phyloP scores from a whole-genome alignment of 2,329 filamentous ascomycete species.

The Fusarium begoniae region DNA sequence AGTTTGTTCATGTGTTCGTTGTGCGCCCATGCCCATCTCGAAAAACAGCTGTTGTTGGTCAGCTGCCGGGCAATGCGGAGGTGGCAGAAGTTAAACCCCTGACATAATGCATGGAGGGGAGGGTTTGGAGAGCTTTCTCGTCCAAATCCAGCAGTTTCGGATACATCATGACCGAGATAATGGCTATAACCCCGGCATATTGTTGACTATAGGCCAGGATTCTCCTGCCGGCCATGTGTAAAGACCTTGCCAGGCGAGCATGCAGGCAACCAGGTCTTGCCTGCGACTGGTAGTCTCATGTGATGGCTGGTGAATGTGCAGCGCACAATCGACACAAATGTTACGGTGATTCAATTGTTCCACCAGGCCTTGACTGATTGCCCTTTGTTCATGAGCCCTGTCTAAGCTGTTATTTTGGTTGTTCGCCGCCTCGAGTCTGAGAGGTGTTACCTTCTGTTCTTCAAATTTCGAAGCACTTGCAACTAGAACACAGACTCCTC shows the following conservation, averaged over 20 bases:
- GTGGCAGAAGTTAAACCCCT: constrained; percentile 21
- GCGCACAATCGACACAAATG: background rate
- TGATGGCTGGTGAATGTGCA: constrained; percentile 9
- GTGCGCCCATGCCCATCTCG: constrained; percentile 1
- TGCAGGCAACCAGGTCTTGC: constrained; percentile 3
- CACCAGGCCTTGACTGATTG: background rate
- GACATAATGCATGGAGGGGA: constrained; percentile 8
- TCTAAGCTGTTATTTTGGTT: background rate
- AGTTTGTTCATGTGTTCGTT: constrained; percentile 25
- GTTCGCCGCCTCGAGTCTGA: background rate
- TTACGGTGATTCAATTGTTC: background rate
- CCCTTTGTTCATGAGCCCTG: background rate
- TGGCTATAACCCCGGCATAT: constrained; percentile 18
- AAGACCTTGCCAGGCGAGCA: background rate
- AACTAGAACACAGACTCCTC: background rate
- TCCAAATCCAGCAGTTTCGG: constrained; percentile 22
- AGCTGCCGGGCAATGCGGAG: constrained; percentile 20
- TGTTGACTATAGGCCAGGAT: constrained; percentile 14
- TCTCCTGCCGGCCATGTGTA: background rate
- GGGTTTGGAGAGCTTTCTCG: constrained; percentile 3
- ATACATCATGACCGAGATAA: constrained; percentile 21
- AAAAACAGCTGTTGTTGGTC: constrained; percentile 11
- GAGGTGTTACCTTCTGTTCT: background rate
- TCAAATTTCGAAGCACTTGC: background rate
- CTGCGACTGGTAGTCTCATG: constrained; percentile 25